Evolutionary conservation across 345 rosid genomes (phyloP).

Genomic region (Citrus trifoliata): DNA sequence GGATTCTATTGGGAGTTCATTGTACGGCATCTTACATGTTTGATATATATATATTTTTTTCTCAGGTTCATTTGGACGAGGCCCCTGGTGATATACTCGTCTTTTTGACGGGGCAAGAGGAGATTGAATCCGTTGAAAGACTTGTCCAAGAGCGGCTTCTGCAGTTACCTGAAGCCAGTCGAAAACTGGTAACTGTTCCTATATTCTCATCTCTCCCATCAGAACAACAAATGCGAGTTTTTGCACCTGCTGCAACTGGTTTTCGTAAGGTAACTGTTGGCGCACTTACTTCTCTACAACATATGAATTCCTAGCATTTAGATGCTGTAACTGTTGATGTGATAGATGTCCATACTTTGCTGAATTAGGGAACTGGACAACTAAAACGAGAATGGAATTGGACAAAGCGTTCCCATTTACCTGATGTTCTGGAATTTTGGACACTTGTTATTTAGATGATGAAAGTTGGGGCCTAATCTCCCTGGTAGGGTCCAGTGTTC

Average conservation of each 20-base stretch:
- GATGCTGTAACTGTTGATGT: not conserved
- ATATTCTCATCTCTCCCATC: constrained; percentile 92
- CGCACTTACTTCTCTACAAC: constrained; percentile 4
- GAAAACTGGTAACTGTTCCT: constrained; percentile 53
- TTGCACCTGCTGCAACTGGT: constrained; percentile 62
- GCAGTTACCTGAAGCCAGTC: constrained; percentile 57
- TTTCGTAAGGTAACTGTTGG: constrained; percentile 65
- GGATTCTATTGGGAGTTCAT: not conserved
- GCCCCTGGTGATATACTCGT: constrained; percentile 87
- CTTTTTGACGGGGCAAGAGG: constrained; percentile 96
- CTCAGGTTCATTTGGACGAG: constrained; percentile 79
- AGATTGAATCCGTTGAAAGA: constrained; percentile 84
- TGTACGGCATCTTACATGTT: constrained; percentile 4
- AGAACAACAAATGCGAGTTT: constrained; percentile 81
- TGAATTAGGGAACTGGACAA: not conserved
- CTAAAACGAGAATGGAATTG: not conserved
- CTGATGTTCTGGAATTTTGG: not conserved
- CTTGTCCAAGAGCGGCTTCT: constrained; percentile 58
- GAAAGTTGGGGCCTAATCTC: not conserved
- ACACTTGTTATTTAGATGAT: not conserved
- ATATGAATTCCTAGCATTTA: not conserved
- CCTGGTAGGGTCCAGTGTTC: not conserved
- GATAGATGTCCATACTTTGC: not conserved
- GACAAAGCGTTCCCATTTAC: not conserved
- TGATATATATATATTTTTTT: not conserved